Evolutionary conservation across 352 stramenopile genomes (phyloP), one percentile per base, ranked within the genome.

Genomic region (Pythium folliculosum): DNA sequence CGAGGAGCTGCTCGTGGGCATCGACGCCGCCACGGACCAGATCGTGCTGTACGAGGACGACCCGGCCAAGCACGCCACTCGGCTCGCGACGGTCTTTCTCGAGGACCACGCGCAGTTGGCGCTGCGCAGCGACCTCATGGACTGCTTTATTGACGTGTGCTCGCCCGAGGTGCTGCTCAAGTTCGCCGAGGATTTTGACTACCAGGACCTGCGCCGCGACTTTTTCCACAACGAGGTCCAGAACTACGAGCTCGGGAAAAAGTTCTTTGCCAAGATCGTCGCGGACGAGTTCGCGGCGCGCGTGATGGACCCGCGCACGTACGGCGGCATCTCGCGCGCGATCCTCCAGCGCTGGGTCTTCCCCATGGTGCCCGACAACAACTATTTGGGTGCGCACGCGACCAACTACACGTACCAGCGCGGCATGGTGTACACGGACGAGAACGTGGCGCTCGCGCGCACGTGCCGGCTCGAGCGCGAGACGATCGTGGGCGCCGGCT

Each of bases 111-210:
- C 86, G 16, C 81, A 95, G 52, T 80, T 99, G 32, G 81, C 91
- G 27, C 64, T 99, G 23, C 88, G 92, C 4, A 88, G 83, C 45
- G 96, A 99, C 75, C 77, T 99, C 27, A 70, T 99, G 54, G 97
- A 99, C 85, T 98, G 94, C 60, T 95, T 98, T 66, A 96, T 99
- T 51, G 94, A 99, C 70, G 95, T 99, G 64, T 99, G 97, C 75
- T 98, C 95, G 60, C 92, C 96, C 7, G 97, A 99, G 68, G 96
- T 99, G 47, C 77, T 99, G 51, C 87, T 98, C 27, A 94, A 98
- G 71, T 98, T 99, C 60, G 88, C 86, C 23, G 97, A 99, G 71
- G 97, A 99, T 73, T 99, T 99, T 76, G 97, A 99, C 74, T 99
- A 99, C 70, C 86, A 98, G 60, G 90, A 99, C 54, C 82, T 99